Evolutionary conservation across 1,284 basidiomycete species (phyloP).

Genomic region (Pholiota adiposa): DNA sequence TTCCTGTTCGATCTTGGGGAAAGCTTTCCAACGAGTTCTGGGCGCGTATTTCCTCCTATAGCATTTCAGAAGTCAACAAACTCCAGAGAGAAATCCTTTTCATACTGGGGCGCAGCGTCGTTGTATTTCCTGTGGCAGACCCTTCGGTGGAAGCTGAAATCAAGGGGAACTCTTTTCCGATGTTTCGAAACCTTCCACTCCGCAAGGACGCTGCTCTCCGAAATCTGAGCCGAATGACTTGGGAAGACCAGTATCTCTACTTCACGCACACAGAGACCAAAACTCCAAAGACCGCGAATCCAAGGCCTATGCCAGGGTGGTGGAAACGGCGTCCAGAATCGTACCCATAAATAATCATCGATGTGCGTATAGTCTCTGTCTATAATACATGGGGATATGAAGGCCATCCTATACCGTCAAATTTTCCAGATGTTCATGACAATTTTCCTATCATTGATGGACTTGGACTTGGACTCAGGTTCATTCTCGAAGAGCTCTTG

Average conservation of each 20-base stretch:
- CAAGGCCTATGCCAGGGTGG: neutral
- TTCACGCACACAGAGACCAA: neutral
- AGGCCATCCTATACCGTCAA: too few species aligned
- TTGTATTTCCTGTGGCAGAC: neutral
- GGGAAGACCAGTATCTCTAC: neutral
- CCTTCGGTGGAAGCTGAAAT: neutral
- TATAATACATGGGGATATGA: too few species aligned
- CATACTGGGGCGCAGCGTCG: neutral
- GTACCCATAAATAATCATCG: neutral
- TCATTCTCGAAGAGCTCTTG: too few species aligned
- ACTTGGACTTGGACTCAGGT: too few species aligned
- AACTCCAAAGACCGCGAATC: neutral
- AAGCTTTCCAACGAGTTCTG: neutral
- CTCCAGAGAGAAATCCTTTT: neutral
- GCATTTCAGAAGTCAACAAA: neutral
- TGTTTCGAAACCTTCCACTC: neutral
- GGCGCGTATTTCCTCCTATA: neutral
- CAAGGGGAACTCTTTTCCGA: neutral
- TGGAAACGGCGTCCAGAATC: neutral
- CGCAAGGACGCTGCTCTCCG: neutral
- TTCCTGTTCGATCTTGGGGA: neutral
- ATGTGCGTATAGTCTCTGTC: too few species aligned
- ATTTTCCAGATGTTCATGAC: too few species aligned
- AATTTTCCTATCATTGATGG: too few species aligned
- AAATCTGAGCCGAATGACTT: conserved; percentile 1